Base-by-base conservation (phyloP, 1,284 basidiomycete genomes). In the Cutaneotrichosporon cutaneum region DNA sequence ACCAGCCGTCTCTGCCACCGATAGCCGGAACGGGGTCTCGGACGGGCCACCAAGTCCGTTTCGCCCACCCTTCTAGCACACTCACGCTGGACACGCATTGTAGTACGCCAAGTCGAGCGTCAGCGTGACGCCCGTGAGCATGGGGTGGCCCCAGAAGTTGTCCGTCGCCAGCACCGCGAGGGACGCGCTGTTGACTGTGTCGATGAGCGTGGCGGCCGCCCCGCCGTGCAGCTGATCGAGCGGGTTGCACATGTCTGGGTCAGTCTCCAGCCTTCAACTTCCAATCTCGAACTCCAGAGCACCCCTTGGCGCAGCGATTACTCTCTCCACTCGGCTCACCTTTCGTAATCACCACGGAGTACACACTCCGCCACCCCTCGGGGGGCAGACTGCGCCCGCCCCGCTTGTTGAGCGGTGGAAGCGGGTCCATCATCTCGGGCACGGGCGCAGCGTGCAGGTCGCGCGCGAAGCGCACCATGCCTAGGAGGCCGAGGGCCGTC, bases 111-210 rank as follows among this genome's bases (percentile, higher is more conserved):
- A 65, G 54, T 75, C 67, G 26, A 77, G 61, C 7, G 65, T 61
- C 10, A 74, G 42, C 10, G 67, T 67, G 2, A 76, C 72, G 21
- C 75, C 75, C 1, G 63, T 55, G 4, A 71, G 51, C 68, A 74
- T 71, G 1, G 74, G 75, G 45, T 61, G 60, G 33, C 71, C 73
- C 75, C 75, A 77, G 61, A 76, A 77, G 9, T 56, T 67, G 1
- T 71, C 68, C 14, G 73, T 72, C 10, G 62, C 61, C 2, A 74
- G 59, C 2, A 61, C 16, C 13, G 47, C 47, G 21, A 62, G 30
- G 13, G 60, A 60, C 4, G 44, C 35, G 0, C 58, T 58, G 4
- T 57, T 26, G 6, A 42, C 53, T 24, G 53, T 42, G 26, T 77
- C 75, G 14, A 75, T 64, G 24, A 77, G 56, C 68, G 70, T 76